phyloP scores from a whole-genome alignment of 1,284 basidiomycete genomes.

The Ganoderma resinaceum region DNA sequence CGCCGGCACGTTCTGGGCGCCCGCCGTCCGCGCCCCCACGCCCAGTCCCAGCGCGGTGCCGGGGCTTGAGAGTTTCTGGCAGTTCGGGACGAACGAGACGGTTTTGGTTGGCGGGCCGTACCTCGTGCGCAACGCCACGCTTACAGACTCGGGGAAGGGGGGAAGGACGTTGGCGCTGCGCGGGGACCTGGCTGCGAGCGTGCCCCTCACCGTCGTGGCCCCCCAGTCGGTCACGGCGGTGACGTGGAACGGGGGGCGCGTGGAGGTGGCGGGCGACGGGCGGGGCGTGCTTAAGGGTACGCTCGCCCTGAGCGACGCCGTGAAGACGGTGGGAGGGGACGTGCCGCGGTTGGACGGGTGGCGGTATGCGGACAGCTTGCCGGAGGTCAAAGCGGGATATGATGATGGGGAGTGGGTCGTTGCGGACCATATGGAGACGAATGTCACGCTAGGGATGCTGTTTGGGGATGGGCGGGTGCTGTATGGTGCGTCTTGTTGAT shows the following conservation, averaged over 20 bases:
- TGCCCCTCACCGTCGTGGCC: slow-evolving; percentile 56
- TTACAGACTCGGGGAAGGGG: slow-evolving; percentile 30
- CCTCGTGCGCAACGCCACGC: slow-evolving; percentile 58
- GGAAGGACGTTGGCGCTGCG: slow-evolving; percentile 47
- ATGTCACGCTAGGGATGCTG: slow-evolving; percentile 69
- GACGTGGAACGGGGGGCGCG: slow-evolving; percentile 72
- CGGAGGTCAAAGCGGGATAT: slow-evolving; percentile 65
- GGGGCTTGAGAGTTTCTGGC: slow-evolving; percentile 53
- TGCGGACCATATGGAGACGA: slow-evolving; percentile 78
- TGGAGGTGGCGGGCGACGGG: slow-evolving; percentile 44
- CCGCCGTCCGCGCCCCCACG: slow-evolving; percentile 43
- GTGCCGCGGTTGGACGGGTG: slow-evolving; percentile 59
- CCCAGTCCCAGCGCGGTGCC: slow-evolving; percentile 26
- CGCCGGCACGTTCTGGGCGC: slow-evolving; percentile 65
- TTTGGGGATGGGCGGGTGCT: slow-evolving; percentile 78
- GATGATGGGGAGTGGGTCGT: slow-evolving; percentile 68
- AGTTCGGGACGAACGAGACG: slow-evolving; percentile 58
- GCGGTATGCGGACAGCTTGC: slow-evolving; percentile 76
- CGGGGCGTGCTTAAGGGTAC: slow-evolving; percentile 35
- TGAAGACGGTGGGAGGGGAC: slow-evolving; percentile 32
- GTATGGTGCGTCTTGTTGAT: slow-evolving; percentile 50
- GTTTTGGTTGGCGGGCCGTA: slow-evolving; percentile 62
- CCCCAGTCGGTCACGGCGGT: slow-evolving; percentile 57
- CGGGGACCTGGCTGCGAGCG: slow-evolving; percentile 55
- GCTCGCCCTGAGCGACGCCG: slow-evolving; percentile 28